Conservation (phyloP, 306 rosid genomes). For the Gastrolobium villosum region DNA sequence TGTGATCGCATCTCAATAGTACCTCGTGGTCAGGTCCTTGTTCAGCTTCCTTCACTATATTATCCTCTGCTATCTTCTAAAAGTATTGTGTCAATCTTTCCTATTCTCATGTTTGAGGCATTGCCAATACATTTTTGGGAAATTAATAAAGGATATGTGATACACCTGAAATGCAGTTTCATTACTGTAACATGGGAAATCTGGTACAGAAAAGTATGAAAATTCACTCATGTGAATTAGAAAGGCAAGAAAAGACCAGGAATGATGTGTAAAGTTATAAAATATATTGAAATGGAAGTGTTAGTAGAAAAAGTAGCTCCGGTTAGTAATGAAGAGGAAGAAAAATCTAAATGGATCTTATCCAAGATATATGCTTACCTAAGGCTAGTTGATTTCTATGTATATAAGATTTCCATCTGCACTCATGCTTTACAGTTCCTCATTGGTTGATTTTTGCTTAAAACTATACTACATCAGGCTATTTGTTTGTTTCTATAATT, state of each 20-base stretch:
- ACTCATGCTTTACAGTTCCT: conserved; percentile 19
- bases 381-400: conserved; percentile 1
- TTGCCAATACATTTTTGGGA: background rate
- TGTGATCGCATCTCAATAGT: conserved; percentile 93
- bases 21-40: conserved; percentile 97
- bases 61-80: conserved; percentile 29
- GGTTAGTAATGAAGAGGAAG: conserved; percentile 27
- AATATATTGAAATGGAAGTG: conserved; percentile 15
- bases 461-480: conserved; percentile 4
- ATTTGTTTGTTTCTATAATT: conserved; percentile 19
- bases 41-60: conserved; percentile 57
- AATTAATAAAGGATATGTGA: conserved; percentile 9
- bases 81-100: conserved; percentile 33
- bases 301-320: conserved; percentile 36
- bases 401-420: background rate
- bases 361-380: conserved; percentile 26
- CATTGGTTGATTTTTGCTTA: conserved; percentile 5
- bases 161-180: background rate
- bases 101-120: conserved; percentile 31
- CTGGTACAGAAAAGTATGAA: conserved; percentile 30
- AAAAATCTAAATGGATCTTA: conserved; percentile 14
- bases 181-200: conserved; percentile 37
- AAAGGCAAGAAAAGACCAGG: conserved; percentile 29
- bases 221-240: conserved; percentile 11
- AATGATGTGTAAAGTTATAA: conserved; percentile 13